Evolutionary conservation across 805 yeast genomes (phyloP), one percentile per base, ranked within the genome.

Genomic region (Candida yuanshanica): DNA sequence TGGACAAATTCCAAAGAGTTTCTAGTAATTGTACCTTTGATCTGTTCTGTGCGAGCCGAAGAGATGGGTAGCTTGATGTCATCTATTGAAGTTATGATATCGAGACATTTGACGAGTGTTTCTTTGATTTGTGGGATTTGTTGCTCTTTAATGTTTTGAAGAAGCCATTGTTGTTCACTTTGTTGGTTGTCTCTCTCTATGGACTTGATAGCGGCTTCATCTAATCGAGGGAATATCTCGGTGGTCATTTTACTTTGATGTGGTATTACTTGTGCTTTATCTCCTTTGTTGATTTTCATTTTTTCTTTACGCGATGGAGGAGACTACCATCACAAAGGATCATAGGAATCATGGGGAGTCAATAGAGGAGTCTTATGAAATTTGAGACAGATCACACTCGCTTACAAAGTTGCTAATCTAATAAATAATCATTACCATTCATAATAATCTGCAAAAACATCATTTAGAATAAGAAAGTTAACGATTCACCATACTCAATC

Each of bases 21-120:
- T 38, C 90, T 58, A 0, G 76, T 73, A 0, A 82, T 56, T 1
- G 77, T 67, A 0, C 91, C 91, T 45, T 80, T 79, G 13, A 81
- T 59, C 3, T 68, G 60, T 43, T 79, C 83, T 42, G 74, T 71
- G 41, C 79, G 73, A 13, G 69, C 63, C 0, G 79, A 68, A 0
- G 79, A 65, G 7, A 83, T 60, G 0, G 89, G 84, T 38, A 83
- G 63, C 42, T 74, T 79, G 39, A 77, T 69, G 12, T 71, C 61
- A 10, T 63, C 62, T 10, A 62, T 54, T 35, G 68, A 66, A 0
- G 62, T 55, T 24, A 75, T 48, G 44, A 66, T 54, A 4, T 62
- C 62, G 1, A 71, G 48, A 46, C 79, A 74, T 18, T 57, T 52
- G 17, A 51, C 50, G 13, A 76, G 59, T 10, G 69, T 67, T 26